Conservation (phyloP, 2,329 filamentous ascomycete species). For the Periconia macrospinosa region DNA sequence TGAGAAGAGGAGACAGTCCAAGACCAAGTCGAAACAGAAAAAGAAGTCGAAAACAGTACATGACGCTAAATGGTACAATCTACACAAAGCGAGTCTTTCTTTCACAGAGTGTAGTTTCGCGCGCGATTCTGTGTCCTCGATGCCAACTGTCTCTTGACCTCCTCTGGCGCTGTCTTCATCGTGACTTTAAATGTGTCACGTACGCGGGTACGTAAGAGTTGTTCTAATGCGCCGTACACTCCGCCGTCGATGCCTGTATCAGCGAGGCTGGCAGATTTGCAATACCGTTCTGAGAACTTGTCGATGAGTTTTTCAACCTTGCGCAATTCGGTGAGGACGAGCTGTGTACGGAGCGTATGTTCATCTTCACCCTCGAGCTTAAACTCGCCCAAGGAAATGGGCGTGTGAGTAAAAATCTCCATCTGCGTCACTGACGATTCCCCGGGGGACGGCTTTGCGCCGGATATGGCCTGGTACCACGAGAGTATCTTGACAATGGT, state of each 20-base stretch:
- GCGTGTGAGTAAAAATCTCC: conserved; percentile 30
- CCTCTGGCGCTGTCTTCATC: conserved; percentile 38
- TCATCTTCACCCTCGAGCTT: conserved; percentile 31
- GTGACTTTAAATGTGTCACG: conserved; percentile 42
- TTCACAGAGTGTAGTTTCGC: conserved; percentile 33
- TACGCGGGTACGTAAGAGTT: conserved; percentile 36
- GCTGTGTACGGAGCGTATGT: conserved; percentile 33
- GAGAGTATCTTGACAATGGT: conserved; percentile 40
- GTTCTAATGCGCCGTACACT: conserved; percentile 34
- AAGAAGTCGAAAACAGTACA: conserved; percentile 3
- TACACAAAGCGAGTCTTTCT: neutral
- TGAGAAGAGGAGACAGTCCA: neutral
- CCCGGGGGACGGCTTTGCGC: conserved; percentile 19
- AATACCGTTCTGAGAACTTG: conserved; percentile 40
- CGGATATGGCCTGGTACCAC: conserved; percentile 40
- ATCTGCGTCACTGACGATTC: conserved; percentile 24
- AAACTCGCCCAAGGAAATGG: conserved; percentile 27
- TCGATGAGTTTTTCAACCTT: conserved; percentile 43
- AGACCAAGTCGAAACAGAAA: neutral
- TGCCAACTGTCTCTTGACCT: conserved; percentile 37
- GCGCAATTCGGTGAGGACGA: conserved; percentile 36
- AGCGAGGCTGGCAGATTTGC: conserved; percentile 22
- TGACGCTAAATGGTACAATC: conserved; percentile 2
- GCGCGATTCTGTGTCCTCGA: conserved; percentile 29
- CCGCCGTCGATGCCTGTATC: conserved; percentile 31